A percentile compares a stretch with the other conserved stretches of the same genome.
Evolutionary conservation across 441 rosid genomes (phyloP).

Genomic region (Daphne laureola): DNA sequence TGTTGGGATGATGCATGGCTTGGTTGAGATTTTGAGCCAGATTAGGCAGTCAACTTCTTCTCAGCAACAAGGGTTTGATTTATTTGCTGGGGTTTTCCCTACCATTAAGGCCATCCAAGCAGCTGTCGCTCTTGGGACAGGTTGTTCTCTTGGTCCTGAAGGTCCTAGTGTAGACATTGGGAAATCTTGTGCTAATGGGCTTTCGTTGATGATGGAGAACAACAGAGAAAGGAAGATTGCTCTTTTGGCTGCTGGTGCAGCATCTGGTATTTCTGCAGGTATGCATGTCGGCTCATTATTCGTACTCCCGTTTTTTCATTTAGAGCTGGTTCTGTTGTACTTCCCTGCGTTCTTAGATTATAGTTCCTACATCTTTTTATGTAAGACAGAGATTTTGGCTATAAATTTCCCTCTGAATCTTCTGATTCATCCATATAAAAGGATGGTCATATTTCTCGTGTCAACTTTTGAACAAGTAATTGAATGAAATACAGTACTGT

Average conservation of each 20-base stretch:
- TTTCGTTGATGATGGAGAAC: conserved; percentile 89
- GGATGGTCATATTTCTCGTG: no score
- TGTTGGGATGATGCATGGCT: conserved; percentile 97
- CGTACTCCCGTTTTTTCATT: no score
- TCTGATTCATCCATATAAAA: no score
- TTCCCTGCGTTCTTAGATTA: no score
- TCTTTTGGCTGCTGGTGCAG: conserved; percentile 97
- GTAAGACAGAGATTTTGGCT: no score
- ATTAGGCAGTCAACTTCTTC: conserved; percentile 64
- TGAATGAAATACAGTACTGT: no score
- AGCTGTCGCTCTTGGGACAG: conserved; percentile 89
- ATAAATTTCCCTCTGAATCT: no score
- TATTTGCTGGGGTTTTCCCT: conserved; percentile 80
- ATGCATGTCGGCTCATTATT: neutral
- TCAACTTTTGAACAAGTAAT: no score
- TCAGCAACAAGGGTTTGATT: conserved; percentile 63
- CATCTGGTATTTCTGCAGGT: conserved; percentile 97
- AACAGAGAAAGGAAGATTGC: conserved; percentile 91
- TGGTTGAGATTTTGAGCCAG: conserved; percentile 80
- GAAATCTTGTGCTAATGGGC: conserved; percentile 85
- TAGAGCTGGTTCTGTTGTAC: no score
- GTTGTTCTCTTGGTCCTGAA: conserved; percentile 94
- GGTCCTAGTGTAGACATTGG: conserved; percentile 98
- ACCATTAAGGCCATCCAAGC: conserved; percentile 88
- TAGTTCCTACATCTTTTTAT: no score